These are phyloP conservation scores for Mortierella sp. DNA, from an alignment of 371 early-diverging fungal species.

Conservation along the genomic window DNA sequence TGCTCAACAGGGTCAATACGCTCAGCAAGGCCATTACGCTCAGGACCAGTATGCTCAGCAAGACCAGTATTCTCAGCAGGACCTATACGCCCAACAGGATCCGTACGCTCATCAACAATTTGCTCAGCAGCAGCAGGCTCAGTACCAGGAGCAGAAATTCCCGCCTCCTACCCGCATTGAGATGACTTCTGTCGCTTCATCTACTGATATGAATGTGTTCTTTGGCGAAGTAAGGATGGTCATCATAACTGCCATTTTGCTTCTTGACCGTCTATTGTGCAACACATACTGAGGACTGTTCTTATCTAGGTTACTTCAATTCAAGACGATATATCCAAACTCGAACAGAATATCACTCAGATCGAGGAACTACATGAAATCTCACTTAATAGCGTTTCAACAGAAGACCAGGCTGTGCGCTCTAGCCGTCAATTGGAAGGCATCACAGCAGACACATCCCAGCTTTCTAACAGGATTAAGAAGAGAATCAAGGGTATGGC, in stretches of 20 bases:
- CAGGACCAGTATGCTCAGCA: slow-evolving; percentile 20
- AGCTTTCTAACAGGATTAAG: slow-evolving; percentile 72
- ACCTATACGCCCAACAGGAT: slow-evolving; percentile 25
- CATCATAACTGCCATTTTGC: neutral
- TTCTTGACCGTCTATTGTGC: neutral
- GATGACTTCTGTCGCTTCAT: slow-evolving; percentile 28
- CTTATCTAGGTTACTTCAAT: slow-evolving; percentile 71
- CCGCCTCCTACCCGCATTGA: slow-evolving; percentile 35
- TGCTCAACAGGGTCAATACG: slow-evolving; percentile 9
- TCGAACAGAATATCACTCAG: slow-evolving; percentile 72
- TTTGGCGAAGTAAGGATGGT: slow-evolving; percentile 40
- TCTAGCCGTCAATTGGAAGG: slow-evolving; percentile 76
- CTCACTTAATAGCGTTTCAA: slow-evolving; percentile 73
- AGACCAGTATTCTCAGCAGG: slow-evolving; percentile 27
- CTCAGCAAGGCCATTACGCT: neutral
- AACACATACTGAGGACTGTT: neutral
- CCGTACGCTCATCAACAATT: slow-evolving; percentile 27
- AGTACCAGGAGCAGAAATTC: slow-evolving; percentile 3
- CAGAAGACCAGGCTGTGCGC: slow-evolving; percentile 74
- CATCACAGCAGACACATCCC: slow-evolving; percentile 74
- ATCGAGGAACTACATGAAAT: slow-evolving; percentile 80
- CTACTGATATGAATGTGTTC: slow-evolving; percentile 44
- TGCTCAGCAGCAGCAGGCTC: slow-evolving; percentile 19
- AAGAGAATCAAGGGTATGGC: slow-evolving; percentile 68
- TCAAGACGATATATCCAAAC: slow-evolving; percentile 73